A percentile compares a stretch with the other conserved stretches of the same genome.
Conservation (phyloP, 139 green algal species). For the Chlamydomonas eustigma region DNA sequence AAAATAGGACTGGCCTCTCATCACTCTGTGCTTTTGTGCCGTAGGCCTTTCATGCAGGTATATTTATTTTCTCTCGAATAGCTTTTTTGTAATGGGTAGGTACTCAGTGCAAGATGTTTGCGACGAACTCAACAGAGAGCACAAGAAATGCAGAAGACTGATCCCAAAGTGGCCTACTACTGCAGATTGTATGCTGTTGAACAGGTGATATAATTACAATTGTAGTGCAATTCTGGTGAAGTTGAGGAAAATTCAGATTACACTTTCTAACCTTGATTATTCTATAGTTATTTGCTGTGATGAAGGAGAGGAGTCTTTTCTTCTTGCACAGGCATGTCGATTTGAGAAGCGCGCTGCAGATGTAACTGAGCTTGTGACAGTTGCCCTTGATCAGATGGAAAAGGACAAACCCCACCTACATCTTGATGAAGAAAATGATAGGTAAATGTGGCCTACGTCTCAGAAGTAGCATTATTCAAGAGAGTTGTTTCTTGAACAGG, state of each 20-base stretch:
- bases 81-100: no score
- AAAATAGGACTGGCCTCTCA: background rate
- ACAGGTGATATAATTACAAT: constrained; percentile 60
- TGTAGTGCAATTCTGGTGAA: no score
- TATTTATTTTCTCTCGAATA: no score
- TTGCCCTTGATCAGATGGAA: constrained; percentile 46
- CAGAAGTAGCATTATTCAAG: no score
- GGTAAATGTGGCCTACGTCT: no score
- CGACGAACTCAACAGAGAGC: no score
- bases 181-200: constrained; percentile 70
- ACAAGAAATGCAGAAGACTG: constrained; percentile 61
- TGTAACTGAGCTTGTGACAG: constrained; percentile 58
- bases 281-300: no score
- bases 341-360: constrained; percentile 47
- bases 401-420: constrained; percentile 48
- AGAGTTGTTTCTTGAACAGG: no score
- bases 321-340: constrained; percentile 59
- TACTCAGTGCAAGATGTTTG: no score
- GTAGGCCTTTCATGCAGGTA: background rate
- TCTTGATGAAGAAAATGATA: constrained; percentile 28
- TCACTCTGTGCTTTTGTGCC: background rate
- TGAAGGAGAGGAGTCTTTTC: no score
- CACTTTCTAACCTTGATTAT: no score
- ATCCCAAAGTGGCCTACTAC: constrained; percentile 78
- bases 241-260: no score